Evolutionary conservation across 441 rosid species (phyloP), one percentile per base, ranked within the genome.

Genomic region (Populus tomentosa): DNA sequence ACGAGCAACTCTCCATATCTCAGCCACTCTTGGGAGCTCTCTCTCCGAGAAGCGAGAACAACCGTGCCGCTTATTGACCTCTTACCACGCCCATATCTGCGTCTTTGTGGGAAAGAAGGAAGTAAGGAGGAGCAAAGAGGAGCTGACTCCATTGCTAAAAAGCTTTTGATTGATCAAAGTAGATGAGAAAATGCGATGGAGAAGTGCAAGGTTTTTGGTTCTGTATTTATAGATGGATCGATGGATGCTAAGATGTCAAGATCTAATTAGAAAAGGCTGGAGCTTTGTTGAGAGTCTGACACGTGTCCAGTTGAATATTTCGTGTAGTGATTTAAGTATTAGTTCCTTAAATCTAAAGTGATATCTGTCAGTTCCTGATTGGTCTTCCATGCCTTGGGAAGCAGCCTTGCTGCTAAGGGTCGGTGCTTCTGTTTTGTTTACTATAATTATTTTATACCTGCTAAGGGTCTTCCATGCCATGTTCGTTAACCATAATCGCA

Each of bases 91-190:
- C 62, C 33, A n/a, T n/a, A 26, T 67, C 33, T 69, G 8, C 33
- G 36, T 65, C 64, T 74, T 3, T 26, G 42, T 10, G 56, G 38
- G 21, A 73, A 69, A 33, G 68, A 72, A 65, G 77, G 68, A 56
- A 62, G 61, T 1, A 14, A 1, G 3, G 82, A 81, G 13, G 81
- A 77, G 64, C 69, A 69, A 21, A 81, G 74, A 38, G 42, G 21
- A 16, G 68, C n/a, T 40, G 81, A 63, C 61, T 79, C 85, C 87
- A 82, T 86, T 72, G n/a, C 7, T 40, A 56, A 64, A 56, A 64
- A 59, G 20, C 20, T 74, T 40, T 13, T n/a, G 28, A 53, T 46
- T 3, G 36, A 46, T 4, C 4, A 13, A 24, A 2, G 42, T 23
- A 3, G 50, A 28, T 23, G 6, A 14, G 0, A 23, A 32, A 24